Percentiles rank a stretch among this genome's conserved stretches.
These are phyloP conservation scores for Nakazawaea wyomingensis DNA, from an alignment of 805 yeast genomes.

Conservation along the genomic window DNA sequence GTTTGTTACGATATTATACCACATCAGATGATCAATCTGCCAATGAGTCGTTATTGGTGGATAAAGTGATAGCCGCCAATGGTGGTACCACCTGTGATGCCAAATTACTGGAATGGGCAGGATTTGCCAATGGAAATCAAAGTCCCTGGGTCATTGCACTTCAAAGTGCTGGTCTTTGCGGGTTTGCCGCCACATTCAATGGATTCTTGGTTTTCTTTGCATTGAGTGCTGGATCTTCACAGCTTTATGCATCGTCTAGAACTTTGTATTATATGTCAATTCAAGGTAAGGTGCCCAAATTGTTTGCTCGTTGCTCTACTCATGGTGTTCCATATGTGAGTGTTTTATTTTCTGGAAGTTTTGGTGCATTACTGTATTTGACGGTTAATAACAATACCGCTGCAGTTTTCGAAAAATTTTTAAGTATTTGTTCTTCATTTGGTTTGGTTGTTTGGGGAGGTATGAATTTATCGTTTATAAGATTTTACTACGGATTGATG, in stretches of 20 bases:
- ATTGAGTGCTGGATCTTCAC: conserved; percentile 52
- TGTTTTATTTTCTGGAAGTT: conserved; percentile 56
- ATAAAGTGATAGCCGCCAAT: conserved; percentile 17
- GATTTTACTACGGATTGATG: conserved; percentile 52
- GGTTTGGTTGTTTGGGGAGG: conserved; percentile 78
- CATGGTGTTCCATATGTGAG: conserved; percentile 72
- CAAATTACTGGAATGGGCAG: conserved; percentile 27
- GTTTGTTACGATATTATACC: conserved; percentile 52
- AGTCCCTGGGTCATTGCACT: conserved; percentile 58
- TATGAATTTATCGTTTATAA: conserved; percentile 50
- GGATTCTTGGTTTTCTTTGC: conserved; percentile 52
- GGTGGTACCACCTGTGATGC: conserved; percentile 24
- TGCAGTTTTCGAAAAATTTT: conserved; percentile 58
- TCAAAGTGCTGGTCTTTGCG: conserved; percentile 47
- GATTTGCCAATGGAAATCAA: conserved; percentile 39
- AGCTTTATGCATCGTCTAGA: conserved; percentile 53
- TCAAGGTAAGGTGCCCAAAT: conserved; percentile 56
- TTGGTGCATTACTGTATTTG: conserved; percentile 57
- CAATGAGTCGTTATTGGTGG: background rate
- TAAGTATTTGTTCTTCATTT: conserved; percentile 66
- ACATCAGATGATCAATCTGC: conserved; percentile 22
- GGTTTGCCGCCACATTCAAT: conserved; percentile 46
- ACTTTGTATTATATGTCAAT: conserved; percentile 50
- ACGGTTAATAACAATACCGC: conserved; percentile 57
- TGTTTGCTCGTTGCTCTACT: conserved; percentile 55